Conservation (phyloP, 768 basidiomycete species). For the Podaxis rugospora region DNA sequence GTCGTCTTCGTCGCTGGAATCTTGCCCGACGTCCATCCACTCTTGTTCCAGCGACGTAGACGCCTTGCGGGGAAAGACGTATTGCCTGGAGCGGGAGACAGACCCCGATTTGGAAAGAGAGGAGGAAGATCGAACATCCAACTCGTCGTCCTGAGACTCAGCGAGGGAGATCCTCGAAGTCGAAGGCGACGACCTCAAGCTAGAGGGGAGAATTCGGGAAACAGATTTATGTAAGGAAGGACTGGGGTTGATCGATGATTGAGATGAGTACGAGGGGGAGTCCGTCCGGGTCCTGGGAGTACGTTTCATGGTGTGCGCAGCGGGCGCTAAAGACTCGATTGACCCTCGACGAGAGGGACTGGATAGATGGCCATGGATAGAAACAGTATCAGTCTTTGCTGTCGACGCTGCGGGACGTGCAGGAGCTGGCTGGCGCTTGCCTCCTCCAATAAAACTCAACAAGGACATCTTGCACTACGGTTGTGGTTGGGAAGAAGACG, state of each 20-base stretch:
- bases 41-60: slow-evolving; percentile 9
- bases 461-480: slow-evolving; percentile 3
- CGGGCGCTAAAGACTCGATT: neutral
- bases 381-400: neutral
- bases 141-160: neutral
- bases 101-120: neutral
- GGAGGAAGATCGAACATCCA: neutral
- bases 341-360: neutral
- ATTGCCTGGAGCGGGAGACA: neutral
- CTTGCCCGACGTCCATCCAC: slow-evolving; percentile 6
- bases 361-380: slow-evolving; percentile 6
- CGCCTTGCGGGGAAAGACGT: neutral
- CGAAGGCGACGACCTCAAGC: neutral
- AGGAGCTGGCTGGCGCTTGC: neutral
- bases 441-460: slow-evolving; percentile 1
- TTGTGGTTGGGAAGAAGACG: neutral
- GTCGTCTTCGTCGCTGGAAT: slow-evolving; percentile 11
- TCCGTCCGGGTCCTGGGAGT: slow-evolving; percentile 1
- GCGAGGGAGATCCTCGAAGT: neutral
- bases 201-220: neutral
- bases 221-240: neutral
- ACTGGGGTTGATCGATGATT: neutral
- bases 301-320: neutral
- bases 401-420: neutral
- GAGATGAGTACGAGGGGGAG: neutral